Base-by-base conservation (phyloP, 305 asterid species). In the Solanum aculeatissimum region DNA sequence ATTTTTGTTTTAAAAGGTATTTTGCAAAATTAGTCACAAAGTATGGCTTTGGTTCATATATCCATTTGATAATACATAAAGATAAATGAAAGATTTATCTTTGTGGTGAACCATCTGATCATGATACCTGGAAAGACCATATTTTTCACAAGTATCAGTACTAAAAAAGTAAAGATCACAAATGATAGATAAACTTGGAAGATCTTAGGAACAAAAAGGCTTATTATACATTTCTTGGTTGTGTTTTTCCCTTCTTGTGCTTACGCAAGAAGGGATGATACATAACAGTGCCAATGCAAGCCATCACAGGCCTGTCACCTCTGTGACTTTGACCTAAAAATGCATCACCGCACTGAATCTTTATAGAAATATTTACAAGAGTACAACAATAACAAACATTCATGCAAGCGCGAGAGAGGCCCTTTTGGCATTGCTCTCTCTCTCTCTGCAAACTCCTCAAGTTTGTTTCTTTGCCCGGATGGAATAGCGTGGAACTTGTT, bases 311-410 rank as follows among this genome's bases (percentile, higher is more conserved):
- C 98, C 99, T 35, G 99, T 94, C 98, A 94, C 94, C 97, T 87
- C 86, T 87, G 93, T 91, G 94, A 95, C 99, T 94, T 95, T 93
- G 99, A 95, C 98, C 98, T 83, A 89, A 90, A 83, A 86, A 83
- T 84, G 95, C 93, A 88, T 86, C 80, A 71, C 43, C 83, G 89
- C 91, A 80, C 94, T 45, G 83, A 82, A 63, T 70, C 84, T 88
- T 88, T 84, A 85, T 89, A 86, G 89, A 80, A 87, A 88, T 94
- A 95, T 94, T 90, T 94, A 95, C 98, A 94, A 55, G 78, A 89
- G 87, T 88, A 86, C 85, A 81, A 84, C 89, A 68, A 38, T 38
- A 55, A 72, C 87, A 85, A 88, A 81, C 91, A 89, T 87, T 88
- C 91, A 92, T 90, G 87, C 90, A 88, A 83, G 54, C 15, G 88